phyloP scores from a whole-genome alignment of 306 rosid genomes.

The Calophaca sinica region DNA sequence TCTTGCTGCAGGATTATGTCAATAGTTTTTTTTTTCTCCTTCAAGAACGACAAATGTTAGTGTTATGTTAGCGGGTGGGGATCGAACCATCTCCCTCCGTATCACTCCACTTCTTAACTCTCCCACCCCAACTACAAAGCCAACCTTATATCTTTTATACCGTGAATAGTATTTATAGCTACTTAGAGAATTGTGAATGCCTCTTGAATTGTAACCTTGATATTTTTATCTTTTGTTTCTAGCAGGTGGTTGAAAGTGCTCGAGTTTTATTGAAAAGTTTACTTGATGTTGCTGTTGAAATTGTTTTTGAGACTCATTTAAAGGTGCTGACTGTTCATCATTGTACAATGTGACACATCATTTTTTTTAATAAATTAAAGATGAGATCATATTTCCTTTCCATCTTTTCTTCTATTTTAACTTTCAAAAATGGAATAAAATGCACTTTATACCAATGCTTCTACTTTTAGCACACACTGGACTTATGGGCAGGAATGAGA shows the following conservation, averaged over 20 bases:
- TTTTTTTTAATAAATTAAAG: neutral
- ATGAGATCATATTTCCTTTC: constrained; percentile 4
- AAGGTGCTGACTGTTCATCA: constrained; percentile 51
- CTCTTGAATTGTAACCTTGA: no score
- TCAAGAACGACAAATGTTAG: no score
- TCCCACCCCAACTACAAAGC: no score
- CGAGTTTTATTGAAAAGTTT: constrained; percentile 59
- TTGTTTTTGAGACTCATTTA: constrained; percentile 54
- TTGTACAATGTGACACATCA: neutral
- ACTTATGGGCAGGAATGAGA: neutral
- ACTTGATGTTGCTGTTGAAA: constrained; percentile 64
- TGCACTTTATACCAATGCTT: constrained; percentile 4
- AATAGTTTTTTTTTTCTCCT: no score
- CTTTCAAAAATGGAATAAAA: neutral
- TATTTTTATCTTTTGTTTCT: neutral
- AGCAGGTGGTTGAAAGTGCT: constrained; percentile 62
- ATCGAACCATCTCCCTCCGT: no score
- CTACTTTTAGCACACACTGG: constrained; percentile 21
- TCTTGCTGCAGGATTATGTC: no score
- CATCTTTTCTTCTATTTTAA: neutral
- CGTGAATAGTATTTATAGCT: no score
- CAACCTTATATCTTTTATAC: no score
- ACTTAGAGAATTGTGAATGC: no score
- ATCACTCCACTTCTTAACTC: no score
- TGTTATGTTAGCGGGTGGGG: no score